Base-by-base conservation (phyloP, 805 yeast species). In the Wickerhamomyces silvicola region DNA sequence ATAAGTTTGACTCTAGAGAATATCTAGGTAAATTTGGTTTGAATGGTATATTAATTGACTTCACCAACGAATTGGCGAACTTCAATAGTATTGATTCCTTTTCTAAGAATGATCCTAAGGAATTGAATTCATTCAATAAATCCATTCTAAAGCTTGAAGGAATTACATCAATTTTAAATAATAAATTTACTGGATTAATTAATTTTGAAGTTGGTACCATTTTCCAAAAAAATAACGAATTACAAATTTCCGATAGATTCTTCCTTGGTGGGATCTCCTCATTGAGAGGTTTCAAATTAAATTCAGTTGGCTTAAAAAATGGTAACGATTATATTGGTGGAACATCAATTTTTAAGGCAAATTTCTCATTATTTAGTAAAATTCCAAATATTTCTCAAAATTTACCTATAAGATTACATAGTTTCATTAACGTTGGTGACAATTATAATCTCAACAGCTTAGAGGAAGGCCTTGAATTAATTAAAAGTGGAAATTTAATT, bases 201-300 rank as follows among this genome's bases (percentile, higher is more conserved):
- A 57, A 64, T 12, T 48, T 63, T 10, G 66, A 68, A 23, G 56
- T 68, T 15, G 94, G 90, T 14, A 59, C 62, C 14, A 62, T 81
- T 31, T 52, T 59, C 38, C 37, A 50, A 7, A 43, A 52, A n/a
- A 42, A 46, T 3, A 50, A 51, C 28, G 49, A 59, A 33, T 58
- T 83, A 1, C 87, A 81, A 46, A 52, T 77, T 22, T 64, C 75
- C 35, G 96, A 86, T 52, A 66, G 78, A 39, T 83, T 85, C 51
- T 79, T 74, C 50, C 62, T 84, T 31, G 87, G 92, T 11, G 94
- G 92, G 0, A 57, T 70, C 17, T 59, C 66, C 30, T 71, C 75
- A 6, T 66, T 82, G 31, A 65, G 72, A 38, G 90, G 88, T 1
- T 81, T 79, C 54, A 60, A 69, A n/a, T 54, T 68, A 31, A 76